Evolutionary conservation across 2,329 filamentous ascomycete species (phyloP), one percentile per base, ranked within the genome.

Genomic region (Pseudomassariella vexata): DNA sequence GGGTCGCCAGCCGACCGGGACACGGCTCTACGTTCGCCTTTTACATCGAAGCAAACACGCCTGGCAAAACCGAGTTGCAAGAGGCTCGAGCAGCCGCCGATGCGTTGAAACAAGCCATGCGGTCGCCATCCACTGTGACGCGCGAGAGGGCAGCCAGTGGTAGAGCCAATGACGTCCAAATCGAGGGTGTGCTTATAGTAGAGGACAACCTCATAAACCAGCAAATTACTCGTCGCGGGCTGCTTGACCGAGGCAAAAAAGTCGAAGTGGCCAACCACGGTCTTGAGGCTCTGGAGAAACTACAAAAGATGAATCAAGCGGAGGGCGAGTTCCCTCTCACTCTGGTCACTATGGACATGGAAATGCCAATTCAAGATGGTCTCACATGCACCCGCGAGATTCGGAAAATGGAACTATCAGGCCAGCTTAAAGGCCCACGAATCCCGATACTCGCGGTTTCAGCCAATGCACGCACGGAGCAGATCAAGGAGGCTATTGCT

Each of bases 301-400:
- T 48, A 9, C 31, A 44, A 29, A 37, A 39, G 12, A 45, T 45
- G 14, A 41, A 44, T 21, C 43, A 42, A 14, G 38, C 38, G 12
- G 32, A 24, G 9, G 45, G 44, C 15, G 33, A 44, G 21, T 46
- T 66, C 17, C 58, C 63, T 1, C 57, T 82, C 16, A 73, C 73
- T 30, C 63, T 85, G 5, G 73, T 86, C 12, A 62, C 86, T 14
- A 86, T 86, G 82, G 82, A 86, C 46, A 76, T 84, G 44, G 79
- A 85, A 49, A 85, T 86, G 82, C 82, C 82, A 2, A 59, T 85
- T 11, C 81, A 82, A 65, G 79, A 85, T 44, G 82, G 82, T 0
- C 59, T 82, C 35, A 75, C 76, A 2, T 82, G 80, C 48, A 80
- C 79, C 9, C 65, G 67, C 19, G 66, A 68, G 25, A 84, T 87